Conservation (phyloP, 1,139 yeast genomes). For the Groenewaldozyma sp. region DNA sequence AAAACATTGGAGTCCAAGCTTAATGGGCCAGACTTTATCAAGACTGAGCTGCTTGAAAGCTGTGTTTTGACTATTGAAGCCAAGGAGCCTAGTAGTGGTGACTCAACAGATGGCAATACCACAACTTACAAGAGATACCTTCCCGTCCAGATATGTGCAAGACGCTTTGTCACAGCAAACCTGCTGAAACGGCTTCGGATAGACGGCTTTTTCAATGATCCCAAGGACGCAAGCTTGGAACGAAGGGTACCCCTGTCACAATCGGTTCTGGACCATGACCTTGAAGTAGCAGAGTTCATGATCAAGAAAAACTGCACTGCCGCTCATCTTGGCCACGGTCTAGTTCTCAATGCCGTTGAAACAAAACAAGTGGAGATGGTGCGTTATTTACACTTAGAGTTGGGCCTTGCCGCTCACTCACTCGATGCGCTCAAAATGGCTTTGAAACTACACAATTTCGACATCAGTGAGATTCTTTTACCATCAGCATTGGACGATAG, state of each 20-base stretch:
- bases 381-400: background rate
- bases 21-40: constrained; percentile 7
- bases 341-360: background rate
- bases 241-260: constrained; percentile 1
- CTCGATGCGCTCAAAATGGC: constrained; percentile 3
- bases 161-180: constrained; percentile 11
- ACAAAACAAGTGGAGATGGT: background rate
- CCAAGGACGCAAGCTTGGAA: background rate
- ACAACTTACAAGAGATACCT: constrained; percentile 2
- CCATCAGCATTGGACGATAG: background rate
- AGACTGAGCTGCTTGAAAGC: background rate
- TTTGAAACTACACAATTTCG: constrained; percentile 2
- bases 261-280: background rate
- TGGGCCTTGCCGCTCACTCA: background rate
- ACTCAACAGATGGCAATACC: constrained; percentile 1
- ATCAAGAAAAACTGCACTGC: constrained; percentile 1
- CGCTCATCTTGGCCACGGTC: background rate
- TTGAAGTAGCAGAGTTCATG: background rate
- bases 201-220: constrained; percentile 4
- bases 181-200: constrained; percentile 8
- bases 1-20: constrained; percentile 7
- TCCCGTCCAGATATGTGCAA: constrained; percentile 6
- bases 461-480: constrained; percentile 2
- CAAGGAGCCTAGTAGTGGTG: background rate
- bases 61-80: background rate